phyloP scores from a whole-genome alignment of 2,329 filamentous ascomycete genomes.

The Kalmusia sp. region DNA sequence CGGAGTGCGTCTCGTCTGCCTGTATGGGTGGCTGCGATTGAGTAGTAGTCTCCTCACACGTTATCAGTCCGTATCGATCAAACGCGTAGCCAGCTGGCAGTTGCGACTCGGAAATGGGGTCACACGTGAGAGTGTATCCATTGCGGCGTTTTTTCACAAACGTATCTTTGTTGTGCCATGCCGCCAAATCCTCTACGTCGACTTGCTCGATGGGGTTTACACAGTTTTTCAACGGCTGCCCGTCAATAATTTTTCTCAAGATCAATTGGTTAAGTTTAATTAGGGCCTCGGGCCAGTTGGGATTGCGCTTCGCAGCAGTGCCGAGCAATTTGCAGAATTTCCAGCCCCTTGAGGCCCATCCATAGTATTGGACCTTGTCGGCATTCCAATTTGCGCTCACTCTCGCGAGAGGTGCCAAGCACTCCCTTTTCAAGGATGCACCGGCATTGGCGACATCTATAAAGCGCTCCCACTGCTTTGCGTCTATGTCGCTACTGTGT shows the following conservation, averaged over 20 bases:
- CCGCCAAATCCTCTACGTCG: constrained; percentile 14
- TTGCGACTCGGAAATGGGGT: constrained; percentile 9
- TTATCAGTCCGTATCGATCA: constrained; percentile 20
- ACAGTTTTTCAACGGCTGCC: constrained; percentile 8
- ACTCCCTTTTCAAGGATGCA: constrained; percentile 14
- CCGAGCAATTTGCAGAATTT: constrained; percentile 22
- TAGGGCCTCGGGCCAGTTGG: constrained; percentile 17
- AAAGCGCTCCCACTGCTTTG: constrained; percentile 20
- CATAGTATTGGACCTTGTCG: constrained; percentile 21
- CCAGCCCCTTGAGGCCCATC: constrained; percentile 16
- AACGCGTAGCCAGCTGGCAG: constrained; percentile 19
- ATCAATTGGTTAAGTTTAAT: constrained; percentile 24
- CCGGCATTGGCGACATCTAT: constrained; percentile 10
- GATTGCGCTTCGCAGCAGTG: constrained; percentile 15
- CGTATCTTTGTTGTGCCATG: constrained; percentile 8
- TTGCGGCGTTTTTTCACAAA: constrained; percentile 12
- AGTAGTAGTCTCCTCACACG: constrained; percentile 3
- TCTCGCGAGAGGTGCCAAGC: constrained; percentile 19
- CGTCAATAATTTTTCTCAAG: constrained; percentile 16
- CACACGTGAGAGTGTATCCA: constrained; percentile 12
- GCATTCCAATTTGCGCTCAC: constrained; percentile 13
- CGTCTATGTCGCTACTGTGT: constrained; percentile 8
- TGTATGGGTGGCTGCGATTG: constrained; percentile 4
- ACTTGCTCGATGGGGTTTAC: constrained; percentile 14
- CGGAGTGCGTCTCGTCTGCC: not conserved